Evolutionary conservation across 352 stramenopile genomes (phyloP), one percentile per base, ranked within the genome.

Genomic region (Ophiocytium majus): DNA sequence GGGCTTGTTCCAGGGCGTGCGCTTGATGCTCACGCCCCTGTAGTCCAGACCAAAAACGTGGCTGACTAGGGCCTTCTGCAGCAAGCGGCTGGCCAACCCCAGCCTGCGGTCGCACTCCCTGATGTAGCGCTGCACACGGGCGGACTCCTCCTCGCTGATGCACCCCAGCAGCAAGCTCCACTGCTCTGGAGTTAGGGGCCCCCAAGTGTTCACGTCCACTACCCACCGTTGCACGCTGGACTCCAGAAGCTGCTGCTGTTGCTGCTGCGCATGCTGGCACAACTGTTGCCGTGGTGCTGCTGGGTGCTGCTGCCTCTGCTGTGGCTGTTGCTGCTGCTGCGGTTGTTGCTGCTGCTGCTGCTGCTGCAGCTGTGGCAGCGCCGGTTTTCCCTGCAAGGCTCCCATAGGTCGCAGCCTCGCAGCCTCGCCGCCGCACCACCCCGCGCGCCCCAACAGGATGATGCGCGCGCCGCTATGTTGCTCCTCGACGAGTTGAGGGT

Each of bases 101-200:
- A 89, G 81, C 36, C 79, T 74, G 1, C 83, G 82, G 35, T 89
- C 86, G 76, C 85, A 89, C 28, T 89, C 86, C 49, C 84, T 76
- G 43, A 84, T 37, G 43, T 84, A 89, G 10, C 75, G 49, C 64
- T 84, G 19, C 34, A 89, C 81, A 36, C 82, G 78, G 14, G 36
- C 14, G 10, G 50, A 34, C 43, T 89, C 85, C 5, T 57, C 43
- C 14, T 5, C 5, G 5, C 5, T 14, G 43, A 57, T 57, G 43
- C 43, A 57, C 43, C 43, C 43, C 43, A 57, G 43, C 43, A 57
- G 43, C 43, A 14, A 57, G 43, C 43, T 57, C 43, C 43, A 57
- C 43, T 14, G 43, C 43, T 57, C 43, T 14, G 43, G 14, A 14
- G 43, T 14, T 5, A 57, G 43, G 43, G n/a, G n/a, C n/a, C 14